Base-by-base conservation (phyloP, 2,329 filamentous ascomycete species). In the Fusarium sp. region DNA sequence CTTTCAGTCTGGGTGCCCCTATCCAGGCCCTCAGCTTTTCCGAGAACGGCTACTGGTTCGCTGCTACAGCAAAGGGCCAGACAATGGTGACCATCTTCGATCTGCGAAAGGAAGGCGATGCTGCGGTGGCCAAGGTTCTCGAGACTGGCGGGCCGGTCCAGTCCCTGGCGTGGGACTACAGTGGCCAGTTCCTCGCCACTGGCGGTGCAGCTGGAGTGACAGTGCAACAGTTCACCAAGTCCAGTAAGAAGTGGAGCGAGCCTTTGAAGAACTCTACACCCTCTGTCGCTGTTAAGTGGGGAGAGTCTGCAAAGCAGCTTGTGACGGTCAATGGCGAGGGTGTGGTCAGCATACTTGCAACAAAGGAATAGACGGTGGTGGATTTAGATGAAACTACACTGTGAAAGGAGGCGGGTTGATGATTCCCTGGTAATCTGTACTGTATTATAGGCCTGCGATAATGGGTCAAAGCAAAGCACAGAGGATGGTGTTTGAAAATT, bases 31-130 rank as follows among this genome's bases (percentile, higher is more conserved):
- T 99, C 39, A 86, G 88, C 61, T 99, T 99, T 81, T 98, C 94
- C 0, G 96, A 99, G 80, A 99, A 99, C 74, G 96, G 96, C 24
- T 97, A 93, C 74, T 98, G 94, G 93, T 90, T 99, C 69, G 95
- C 95, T 3, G 92, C 93, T 8, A 91, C 91, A 10, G 89, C 91
- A 61, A 90, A 93, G 79, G 90, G 89, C 29, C 92, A 94, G 69
- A 92, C 89, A 23, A 91, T 86, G 24, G 91, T 97, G 37, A 92
- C 92, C 12, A 89, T 98, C 56, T 98, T 97, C 85, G 95, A 98
- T 79, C 85, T 99, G 64, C 91, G 96, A 73, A 98, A 97, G 81
- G 90, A 97, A 72, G 92, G 95, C 65, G 94, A 93, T 71, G 91
- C 92, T 20, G 90, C 91, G 8, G 87, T 90, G 74, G 90, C 91